These are phyloP conservation scores for Beauveria asiatica DNA, from an alignment of 2,329 filamentous ascomycete genomes.

Conservation along the genomic window DNA sequence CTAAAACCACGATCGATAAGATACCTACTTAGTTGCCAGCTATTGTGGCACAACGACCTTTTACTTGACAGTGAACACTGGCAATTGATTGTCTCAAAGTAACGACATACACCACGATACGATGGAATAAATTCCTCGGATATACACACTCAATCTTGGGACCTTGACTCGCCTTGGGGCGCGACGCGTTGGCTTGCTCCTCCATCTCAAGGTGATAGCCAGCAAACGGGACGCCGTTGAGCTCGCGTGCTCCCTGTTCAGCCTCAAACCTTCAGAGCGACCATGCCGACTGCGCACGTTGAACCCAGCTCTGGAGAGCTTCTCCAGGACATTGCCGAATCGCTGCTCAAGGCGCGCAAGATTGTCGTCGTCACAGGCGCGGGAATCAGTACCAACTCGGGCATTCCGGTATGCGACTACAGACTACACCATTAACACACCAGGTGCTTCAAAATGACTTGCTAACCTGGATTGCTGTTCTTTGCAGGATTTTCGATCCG, in stretches of 20 bases:
- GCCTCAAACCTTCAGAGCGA: slow-evolving; percentile 14
- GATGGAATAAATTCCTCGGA: background rate
- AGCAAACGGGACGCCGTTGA: background rate
- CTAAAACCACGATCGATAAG: background rate
- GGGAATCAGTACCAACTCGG: slow-evolving; percentile 68
- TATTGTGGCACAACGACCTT: background rate
- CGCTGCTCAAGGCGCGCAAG: slow-evolving; percentile 55
- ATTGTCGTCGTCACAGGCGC: slow-evolving; percentile 65
- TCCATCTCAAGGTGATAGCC: background rate
- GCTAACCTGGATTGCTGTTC: slow-evolving; percentile 13
- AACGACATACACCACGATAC: background rate
- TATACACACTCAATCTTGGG: background rate
- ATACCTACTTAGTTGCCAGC: background rate
- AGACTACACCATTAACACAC: background rate
- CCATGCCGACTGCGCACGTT: slow-evolving; percentile 53
- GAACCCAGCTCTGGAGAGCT: slow-evolving; percentile 40
- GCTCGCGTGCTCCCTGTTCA: background rate
- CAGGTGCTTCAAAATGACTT: background rate
- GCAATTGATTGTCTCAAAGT: background rate
- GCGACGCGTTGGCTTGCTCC: background rate
- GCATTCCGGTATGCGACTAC: slow-evolving; percentile 51
- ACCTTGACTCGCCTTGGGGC: background rate
- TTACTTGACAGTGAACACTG: background rate
- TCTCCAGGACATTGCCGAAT: slow-evolving; percentile 58
- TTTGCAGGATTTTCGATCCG: slow-evolving; percentile 58